Percentiles rank a stretch among this genome's conserved stretches.
Evolutionary conservation across 2,329 filamentous ascomycete species (phyloP).

Genomic region (Cladosporium sp.): DNA sequence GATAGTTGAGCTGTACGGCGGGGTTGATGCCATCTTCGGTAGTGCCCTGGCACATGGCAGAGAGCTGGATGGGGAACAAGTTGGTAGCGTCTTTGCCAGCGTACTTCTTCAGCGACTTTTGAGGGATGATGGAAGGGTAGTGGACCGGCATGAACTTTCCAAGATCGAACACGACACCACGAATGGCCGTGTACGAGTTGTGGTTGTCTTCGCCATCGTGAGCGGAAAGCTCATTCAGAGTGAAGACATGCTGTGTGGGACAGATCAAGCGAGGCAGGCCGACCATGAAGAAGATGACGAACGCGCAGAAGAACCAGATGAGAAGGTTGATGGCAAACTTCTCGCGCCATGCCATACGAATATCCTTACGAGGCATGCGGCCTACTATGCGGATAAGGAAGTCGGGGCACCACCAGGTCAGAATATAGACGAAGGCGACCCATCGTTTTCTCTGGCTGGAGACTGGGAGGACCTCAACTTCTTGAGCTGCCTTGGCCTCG

Average conservation of each 20-base stretch:
- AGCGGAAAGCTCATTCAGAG: conserved; percentile 66
- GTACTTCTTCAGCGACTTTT: conserved; percentile 68
- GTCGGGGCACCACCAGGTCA: conserved; percentile 88
- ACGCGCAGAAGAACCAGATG: conserved; percentile 81
- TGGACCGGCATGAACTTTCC: conserved; percentile 68
- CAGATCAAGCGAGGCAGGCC: conserved; percentile 84
- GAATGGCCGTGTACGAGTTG: conserved; percentile 71
- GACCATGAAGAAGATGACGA: conserved; percentile 84
- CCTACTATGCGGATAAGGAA: conserved; percentile 73
- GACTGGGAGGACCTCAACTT: conserved; percentile 79
- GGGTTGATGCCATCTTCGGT: conserved; percentile 63
- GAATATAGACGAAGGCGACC: conserved; percentile 74
- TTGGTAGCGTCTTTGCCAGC: conserved; percentile 81
- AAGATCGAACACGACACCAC: conserved; percentile 85
- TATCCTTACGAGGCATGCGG: conserved; percentile 85
- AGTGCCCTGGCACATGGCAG: conserved; percentile 78
- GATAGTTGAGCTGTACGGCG: conserved; percentile 80
- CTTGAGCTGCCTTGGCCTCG: conserved; percentile 78
- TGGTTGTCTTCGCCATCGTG: conserved; percentile 68
- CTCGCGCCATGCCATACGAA: conserved; percentile 90
- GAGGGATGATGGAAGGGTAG: conserved; percentile 65
- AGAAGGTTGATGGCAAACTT: conserved; percentile 97
- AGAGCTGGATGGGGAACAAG: conserved; percentile 92
- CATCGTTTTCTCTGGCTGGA: conserved; percentile 83
- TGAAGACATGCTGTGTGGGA: conserved; percentile 85